Base-by-base conservation (phyloP, 2,329 filamentous ascomycete species). In the Claviceps digitariae region DNA sequence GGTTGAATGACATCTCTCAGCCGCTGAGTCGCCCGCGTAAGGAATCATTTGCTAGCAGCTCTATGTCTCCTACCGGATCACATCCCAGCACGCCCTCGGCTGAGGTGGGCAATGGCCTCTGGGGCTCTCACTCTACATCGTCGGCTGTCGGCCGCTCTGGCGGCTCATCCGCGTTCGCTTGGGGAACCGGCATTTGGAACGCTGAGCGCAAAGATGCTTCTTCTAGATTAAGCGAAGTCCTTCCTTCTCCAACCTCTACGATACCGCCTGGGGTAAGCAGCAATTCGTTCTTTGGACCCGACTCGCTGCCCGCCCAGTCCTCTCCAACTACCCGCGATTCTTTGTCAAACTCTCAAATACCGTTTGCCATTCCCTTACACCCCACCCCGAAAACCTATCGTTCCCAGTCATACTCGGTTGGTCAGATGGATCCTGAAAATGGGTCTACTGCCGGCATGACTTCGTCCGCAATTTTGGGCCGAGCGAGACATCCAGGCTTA, bases 401-500 rank as follows among this genome's bases (percentile, higher is more conserved):
- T 45, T 98, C 93, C 6, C 89, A 96, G 67, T 97, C 93, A 4
- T 97, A 97, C 68, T 97, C 91, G 0, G 91, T 95, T 48, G 90
- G 90, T 4, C 90, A 96, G 65, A 74, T 90, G 56, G 90, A 95
- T 52, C 78, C 83, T 1, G 87, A 91, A 55, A 69, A 69, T 1
- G 62, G 69, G 3, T 61, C 70, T 15, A 62, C 67, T 3, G 60
- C 72, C 27, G 62, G 68, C 2, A 69, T 76, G 65, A 71, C 67
- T 53, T 66, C 75, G 3, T 71, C 77, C 4, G 68, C 77, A 3
- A 69, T 76, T 23, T 66, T 80, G 13, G 72, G 75, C n/a, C 74
- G 79, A 48, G 69, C 74, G 49, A 74, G 78, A 50, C 81, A 84
- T 57, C 78, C 85, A 29, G 83, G 79, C 55, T 74, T 94, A 34